Conservation (phyloP, 495 filamentous ascomycete species). For the Delitschia confertaspora region DNA sequence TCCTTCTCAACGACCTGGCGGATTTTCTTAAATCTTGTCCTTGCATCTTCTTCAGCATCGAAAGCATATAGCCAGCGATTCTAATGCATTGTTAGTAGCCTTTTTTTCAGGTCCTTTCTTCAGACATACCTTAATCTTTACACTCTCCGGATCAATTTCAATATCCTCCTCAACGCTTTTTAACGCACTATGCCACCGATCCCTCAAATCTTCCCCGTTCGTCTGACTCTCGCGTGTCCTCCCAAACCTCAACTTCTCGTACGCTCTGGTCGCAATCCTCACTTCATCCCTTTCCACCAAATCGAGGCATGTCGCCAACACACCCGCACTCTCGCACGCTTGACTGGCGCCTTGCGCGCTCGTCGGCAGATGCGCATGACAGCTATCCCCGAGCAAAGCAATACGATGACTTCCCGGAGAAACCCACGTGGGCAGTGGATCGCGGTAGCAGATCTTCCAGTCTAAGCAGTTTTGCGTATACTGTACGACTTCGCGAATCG, state of each 20-base stretch:
- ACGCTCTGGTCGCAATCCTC: slow-evolving; percentile 41
- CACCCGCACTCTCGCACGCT: slow-evolving; percentile 33
- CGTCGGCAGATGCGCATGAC: slow-evolving; percentile 35
- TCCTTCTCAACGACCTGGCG: slow-evolving; percentile 36
- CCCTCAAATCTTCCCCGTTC: slow-evolving; percentile 46
- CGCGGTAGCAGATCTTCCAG: slow-evolving; percentile 61
- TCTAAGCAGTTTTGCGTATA: slow-evolving; percentile 53
- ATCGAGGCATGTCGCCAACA: slow-evolving; percentile 32
- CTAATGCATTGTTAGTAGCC: slow-evolving; percentile 14
- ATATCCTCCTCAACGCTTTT: slow-evolving; percentile 41
- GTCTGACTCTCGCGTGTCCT: slow-evolving; percentile 41
- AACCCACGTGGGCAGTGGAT: slow-evolving; percentile 34
- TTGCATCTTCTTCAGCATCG: slow-evolving; percentile 43
- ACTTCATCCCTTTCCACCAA: slow-evolving; percentile 40
- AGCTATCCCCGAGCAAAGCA: slow-evolving; percentile 33
- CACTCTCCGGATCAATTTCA: slow-evolving; percentile 44
- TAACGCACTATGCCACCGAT: slow-evolving; percentile 45
- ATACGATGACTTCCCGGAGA: slow-evolving; percentile 31
- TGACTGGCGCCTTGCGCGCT: slow-evolving; percentile 33
- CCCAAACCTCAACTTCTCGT: slow-evolving; percentile 45
- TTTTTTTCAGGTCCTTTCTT: too few species aligned
- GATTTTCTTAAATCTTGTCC: slow-evolving; percentile 39
- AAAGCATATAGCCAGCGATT: slow-evolving; percentile 45
- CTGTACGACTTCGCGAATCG: slow-evolving; percentile 48
- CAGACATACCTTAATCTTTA: slow-evolving; percentile 38